Evolutionary conservation across 2,329 filamentous ascomycete genomes (phyloP).

Genomic region (Esteya vermicola): DNA sequence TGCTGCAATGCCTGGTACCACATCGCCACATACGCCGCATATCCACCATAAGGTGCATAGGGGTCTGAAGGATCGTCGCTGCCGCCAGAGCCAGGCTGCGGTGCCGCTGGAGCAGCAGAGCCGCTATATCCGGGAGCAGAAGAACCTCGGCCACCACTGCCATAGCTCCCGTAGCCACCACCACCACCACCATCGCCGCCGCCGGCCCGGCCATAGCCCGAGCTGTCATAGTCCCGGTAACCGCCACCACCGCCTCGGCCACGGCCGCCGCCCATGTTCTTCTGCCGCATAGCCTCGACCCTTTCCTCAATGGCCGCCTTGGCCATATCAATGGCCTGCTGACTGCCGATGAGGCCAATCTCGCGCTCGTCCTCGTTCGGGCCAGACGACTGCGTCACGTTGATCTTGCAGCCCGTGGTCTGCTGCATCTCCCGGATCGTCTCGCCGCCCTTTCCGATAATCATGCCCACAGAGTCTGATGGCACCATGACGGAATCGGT

Average conservation of each 20-base stretch:
- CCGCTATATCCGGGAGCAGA: slow-evolving; percentile 21
- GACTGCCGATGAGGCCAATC: slow-evolving; percentile 69
- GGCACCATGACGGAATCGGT: slow-evolving; percentile 77
- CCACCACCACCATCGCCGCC: slow-evolving; percentile 29
- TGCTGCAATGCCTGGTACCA: slow-evolving; percentile 58
- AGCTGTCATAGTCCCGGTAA: slow-evolving; percentile 37
- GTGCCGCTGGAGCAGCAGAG: slow-evolving; percentile 11
- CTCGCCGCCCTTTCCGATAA: slow-evolving; percentile 87
- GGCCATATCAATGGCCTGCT: slow-evolving; percentile 64
- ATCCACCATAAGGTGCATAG: slow-evolving; percentile 72
- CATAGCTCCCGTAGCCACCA: too few species aligned
- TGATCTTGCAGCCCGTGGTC: slow-evolving; percentile 82
- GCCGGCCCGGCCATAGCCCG: slow-evolving; percentile 31
- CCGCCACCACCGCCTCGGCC: slow-evolving; percentile 26
- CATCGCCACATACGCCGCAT: slow-evolving; percentile 63
- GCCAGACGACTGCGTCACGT: slow-evolving; percentile 69
- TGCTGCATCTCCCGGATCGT: slow-evolving; percentile 92
- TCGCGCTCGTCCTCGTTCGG: slow-evolving; percentile 69
- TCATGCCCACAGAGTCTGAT: slow-evolving; percentile 89
- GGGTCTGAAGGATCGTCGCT: slow-evolving; percentile 45
- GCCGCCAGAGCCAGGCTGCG: slow-evolving; percentile 9
- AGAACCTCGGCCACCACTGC: slow-evolving; percentile 28
- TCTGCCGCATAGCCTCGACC: slow-evolving; percentile 64
- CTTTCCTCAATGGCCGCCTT: slow-evolving; percentile 84
- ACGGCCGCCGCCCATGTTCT: slow-evolving; percentile 34